Evolutionary conservation across 768 basidiomycete species (phyloP).

Genomic region (Hygrophorus pudorinus): DNA sequence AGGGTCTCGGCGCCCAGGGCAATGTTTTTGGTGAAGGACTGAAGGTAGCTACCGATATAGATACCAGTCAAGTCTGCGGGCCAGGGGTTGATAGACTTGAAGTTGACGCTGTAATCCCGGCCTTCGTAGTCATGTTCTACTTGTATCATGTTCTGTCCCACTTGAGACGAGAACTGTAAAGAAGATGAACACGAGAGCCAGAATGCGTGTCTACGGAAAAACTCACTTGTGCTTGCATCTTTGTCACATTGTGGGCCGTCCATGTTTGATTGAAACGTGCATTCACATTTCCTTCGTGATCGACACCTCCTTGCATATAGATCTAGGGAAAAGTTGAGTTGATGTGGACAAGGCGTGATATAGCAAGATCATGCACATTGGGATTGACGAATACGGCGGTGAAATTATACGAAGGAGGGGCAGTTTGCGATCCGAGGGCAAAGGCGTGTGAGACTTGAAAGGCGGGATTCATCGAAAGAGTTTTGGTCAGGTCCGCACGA

Average conservation of each 20-base stretch:
- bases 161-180: constrained; percentile 59
- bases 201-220: background rate
- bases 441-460: constrained; percentile 99
- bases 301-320: constrained; percentile 88
- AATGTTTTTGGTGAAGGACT: constrained; percentile 84
- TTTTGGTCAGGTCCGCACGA: constrained; percentile 91
- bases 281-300: constrained; percentile 87
- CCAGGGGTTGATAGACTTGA: constrained; percentile 87
- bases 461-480: constrained; percentile 83
- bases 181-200: background rate
- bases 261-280: constrained; percentile 87
- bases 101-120: constrained; percentile 74
- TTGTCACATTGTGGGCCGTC: constrained; percentile 67
- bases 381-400: constrained; percentile 86
- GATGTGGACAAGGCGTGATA: background rate
- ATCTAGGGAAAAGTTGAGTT: constrained; percentile 37
- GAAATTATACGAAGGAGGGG: constrained; percentile 86
- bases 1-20: constrained; percentile 83
- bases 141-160: constrained; percentile 85
- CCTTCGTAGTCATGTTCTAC: constrained; percentile 92
- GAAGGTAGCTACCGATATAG: constrained; percentile 85
- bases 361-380: constrained; percentile 36
- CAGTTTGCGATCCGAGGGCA: constrained; percentile 77
- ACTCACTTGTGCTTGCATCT: constrained; percentile 79
- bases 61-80: constrained; percentile 83